These are phyloP conservation scores for Diutina catenulata DNA, from an alignment of 1,139 yeast genomes.

Conservation along the genomic window DNA sequence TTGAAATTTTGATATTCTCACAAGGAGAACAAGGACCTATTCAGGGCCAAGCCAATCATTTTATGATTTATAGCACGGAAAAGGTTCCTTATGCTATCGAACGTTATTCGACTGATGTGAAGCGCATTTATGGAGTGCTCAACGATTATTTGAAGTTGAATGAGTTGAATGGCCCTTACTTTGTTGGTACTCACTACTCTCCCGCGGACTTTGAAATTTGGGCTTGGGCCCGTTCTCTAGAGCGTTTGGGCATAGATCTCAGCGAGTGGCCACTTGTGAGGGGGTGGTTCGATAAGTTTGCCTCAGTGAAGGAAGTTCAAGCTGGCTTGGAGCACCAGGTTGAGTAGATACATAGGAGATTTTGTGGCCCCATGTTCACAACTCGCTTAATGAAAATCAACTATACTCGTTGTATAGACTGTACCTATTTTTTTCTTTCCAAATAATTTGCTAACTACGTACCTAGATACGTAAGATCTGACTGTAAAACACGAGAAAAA, in stretches of 20 bases:
- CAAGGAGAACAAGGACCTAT: constrained; percentile 51
- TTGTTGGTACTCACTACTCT: constrained; percentile 46
- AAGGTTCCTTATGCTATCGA: constrained; percentile 40
- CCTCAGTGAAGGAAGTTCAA: too few relatives aligned
- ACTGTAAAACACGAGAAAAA: too few relatives aligned
- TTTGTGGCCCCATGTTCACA: too few relatives aligned
- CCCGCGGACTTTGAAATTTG: constrained; percentile 41
- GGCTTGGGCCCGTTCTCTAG: constrained; percentile 21
- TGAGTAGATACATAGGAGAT: too few relatives aligned
- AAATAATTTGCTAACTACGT: too few relatives aligned
- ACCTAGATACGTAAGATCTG: too few relatives aligned
- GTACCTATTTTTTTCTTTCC: too few relatives aligned
- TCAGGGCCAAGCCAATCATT: constrained; percentile 48
- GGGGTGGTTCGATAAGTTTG: constrained; percentile 33
- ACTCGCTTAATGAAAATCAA: too few relatives aligned
- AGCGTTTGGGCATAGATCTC: constrained; percentile 20
- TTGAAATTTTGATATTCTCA: constrained; percentile 44
- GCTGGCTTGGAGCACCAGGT: too few relatives aligned
- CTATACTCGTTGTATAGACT: too few relatives aligned
- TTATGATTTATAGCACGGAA: constrained; percentile 27
- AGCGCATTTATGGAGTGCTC: constrained; percentile 40
- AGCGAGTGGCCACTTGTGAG: constrained; percentile 30
- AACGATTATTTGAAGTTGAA: constrained; percentile 33
- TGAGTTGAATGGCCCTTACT: constrained; percentile 30
- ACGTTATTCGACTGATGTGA: constrained; percentile 38